Evolutionary conservation across 2,329 filamentous ascomycete species (phyloP).

Genomic region (Ascochyta rabiei): DNA sequence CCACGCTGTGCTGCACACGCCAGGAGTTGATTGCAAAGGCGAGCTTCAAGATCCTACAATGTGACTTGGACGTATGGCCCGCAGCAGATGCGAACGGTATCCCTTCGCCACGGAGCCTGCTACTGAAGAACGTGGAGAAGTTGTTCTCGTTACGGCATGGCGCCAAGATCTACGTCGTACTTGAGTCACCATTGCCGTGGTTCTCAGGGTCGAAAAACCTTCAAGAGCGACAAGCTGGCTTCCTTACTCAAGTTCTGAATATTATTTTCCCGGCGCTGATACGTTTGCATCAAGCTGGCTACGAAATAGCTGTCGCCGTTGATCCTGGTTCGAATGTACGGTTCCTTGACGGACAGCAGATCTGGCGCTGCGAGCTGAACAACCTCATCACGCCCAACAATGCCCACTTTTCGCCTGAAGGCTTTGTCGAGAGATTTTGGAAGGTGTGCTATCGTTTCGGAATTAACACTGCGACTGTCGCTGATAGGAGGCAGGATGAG

Average conservation of each 20-base stretch:
- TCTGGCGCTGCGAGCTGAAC: slow-evolving; percentile 14
- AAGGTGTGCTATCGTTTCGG: background rate
- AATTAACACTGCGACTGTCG: too few relatives aligned
- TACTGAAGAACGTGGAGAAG: slow-evolving; percentile 15
- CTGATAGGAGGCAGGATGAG: slow-evolving; percentile 8
- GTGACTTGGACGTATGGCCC: slow-evolving; percentile 11
- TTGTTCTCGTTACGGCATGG: slow-evolving; percentile 7
- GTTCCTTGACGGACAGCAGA: slow-evolving; percentile 12
- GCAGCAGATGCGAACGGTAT: slow-evolving; percentile 12
- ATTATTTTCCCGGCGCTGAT: slow-evolving; percentile 9
- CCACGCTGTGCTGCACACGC: slow-evolving; percentile 6
- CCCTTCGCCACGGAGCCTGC: slow-evolving; percentile 5
- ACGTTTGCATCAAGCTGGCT: slow-evolving; percentile 1
- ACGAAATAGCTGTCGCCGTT: slow-evolving; percentile 2
- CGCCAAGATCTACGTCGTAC: slow-evolving; percentile 5
- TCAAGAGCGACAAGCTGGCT: slow-evolving; percentile 11
- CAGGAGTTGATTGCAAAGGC: slow-evolving; percentile 7
- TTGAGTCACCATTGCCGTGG: slow-evolving; percentile 9
- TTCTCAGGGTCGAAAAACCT: slow-evolving; percentile 8
- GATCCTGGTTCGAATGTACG: slow-evolving; percentile 12
- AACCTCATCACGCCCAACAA: slow-evolving; percentile 15
- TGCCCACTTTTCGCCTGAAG: slow-evolving; percentile 6
- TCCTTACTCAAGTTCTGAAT: slow-evolving; percentile 3
- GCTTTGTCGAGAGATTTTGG: slow-evolving; percentile 7
- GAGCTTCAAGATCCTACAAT: slow-evolving; percentile 14